Base-by-base conservation (phyloP, 2,329 filamentous ascomycete species). In the Ceratocystis destructans region DNA sequence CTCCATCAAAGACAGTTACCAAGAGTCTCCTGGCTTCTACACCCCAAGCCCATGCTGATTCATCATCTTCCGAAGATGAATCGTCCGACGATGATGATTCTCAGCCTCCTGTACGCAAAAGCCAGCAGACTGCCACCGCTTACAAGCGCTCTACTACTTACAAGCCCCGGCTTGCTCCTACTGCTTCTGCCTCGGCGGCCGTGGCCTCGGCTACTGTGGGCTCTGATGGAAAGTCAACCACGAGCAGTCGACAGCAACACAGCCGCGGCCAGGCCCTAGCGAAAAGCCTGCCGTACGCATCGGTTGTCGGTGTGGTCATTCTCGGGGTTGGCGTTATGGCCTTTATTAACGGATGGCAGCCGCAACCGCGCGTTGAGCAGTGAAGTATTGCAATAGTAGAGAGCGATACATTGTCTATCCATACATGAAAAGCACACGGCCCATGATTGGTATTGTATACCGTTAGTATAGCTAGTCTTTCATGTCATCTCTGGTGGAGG, bases 311-410 rank as follows among this genome's bases (percentile, higher is more conserved):
- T 10, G 89, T 94, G 41, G 89, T 94, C 31, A 75, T 94, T 66
- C 78, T 94, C 68, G 89, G 89, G 41, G 87, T 94, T 77, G 88
- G 89, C 15, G 75, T 94, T 70, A 94, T 94, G 89, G 88, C 88
- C 53, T 92, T 91, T 75, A 80, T 94, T 71, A 94, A 94, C 72
- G 87, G 87, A 64, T 93, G 88, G 88, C 87, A 90, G 71, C 72
- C 77, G 33, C 76, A 78, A 66, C 74, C 74, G 28, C 75, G 73
- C 63, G 68, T 67, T 1, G 69, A 69, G 46, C 65, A 67, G 66
- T 69, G 12, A 41, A 41, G 37, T 41, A 15, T 5, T 41, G 15
- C 37, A 57, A 45, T 45, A 5, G 46, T 59, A 15, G 45, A n/a
- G 33, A 50, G 44, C 44, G 37, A 41, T 41, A 8, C 37, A 41